Base-by-base conservation (phyloP, 148 eudicot species). In the Arbutus unedo region DNA sequence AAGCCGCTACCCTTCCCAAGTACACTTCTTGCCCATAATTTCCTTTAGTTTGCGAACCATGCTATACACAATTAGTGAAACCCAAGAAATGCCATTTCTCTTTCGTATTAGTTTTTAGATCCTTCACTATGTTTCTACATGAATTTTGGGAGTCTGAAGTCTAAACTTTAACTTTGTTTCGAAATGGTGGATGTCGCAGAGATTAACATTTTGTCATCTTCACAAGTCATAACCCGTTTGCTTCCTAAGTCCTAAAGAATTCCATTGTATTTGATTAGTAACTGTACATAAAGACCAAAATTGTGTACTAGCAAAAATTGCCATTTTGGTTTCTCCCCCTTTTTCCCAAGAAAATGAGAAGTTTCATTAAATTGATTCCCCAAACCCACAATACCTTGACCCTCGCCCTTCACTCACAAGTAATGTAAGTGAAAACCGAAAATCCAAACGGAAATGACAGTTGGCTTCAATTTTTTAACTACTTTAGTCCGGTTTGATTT, bases 1-100 rank as follows among this genome's bases (percentile, higher is more conserved):
- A 89, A 76, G 88, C 90, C 54, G 88, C 89, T 64, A 80, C 83
- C 31, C 90, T 88, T 83, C 86, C 89, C 49, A 91, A 91, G 93
- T 90, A 88, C 14, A 51, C 25, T 82, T 21, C 48, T 54, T 45
- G 21, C 71, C 54, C 62, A 80, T 56, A 3, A 38, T 75, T 74
- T 13, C 64, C 55, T 50, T 16, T 19, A 57, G 25, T 13, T 78
- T 74, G 15, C 19, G 21, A 66, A 14, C 41, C 15, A 3, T 76
- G 47, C 56, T n/a, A 31, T 16, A 47, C 50, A 21, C 19, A 50
- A 18, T 48, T 6, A 21, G 14, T 74, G 25, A 21, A 49, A n/a
- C 56, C 78, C 21, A 8, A 41, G 31, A 15, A 47, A 47, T 11
- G 8, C 53, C 16, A 8, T 13, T 55, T 43, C 38, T 56, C 25